Percentiles rank a stretch among this genome's conserved stretches.
Conservation (phyloP, 106 monocot species). For the Dendrobium officinale region DNA sequence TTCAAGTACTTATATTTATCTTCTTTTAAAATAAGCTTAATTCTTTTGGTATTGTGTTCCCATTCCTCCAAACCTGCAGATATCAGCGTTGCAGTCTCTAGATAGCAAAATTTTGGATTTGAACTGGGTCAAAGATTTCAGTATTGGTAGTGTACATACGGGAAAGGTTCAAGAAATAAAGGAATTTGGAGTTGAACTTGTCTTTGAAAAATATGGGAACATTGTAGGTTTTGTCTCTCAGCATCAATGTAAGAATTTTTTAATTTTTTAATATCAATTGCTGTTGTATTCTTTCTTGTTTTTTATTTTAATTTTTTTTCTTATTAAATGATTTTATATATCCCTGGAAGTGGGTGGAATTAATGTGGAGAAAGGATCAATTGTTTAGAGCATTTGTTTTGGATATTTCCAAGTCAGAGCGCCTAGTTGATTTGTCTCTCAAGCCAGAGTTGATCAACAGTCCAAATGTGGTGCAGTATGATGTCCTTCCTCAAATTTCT, state of each 20-base stretch:
- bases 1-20: background rate
- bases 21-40: background rate
- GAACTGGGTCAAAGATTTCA: constrained; percentile 33
- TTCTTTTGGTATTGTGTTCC: background rate
- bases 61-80: constrained; percentile 31
- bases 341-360: constrained; percentile 55
- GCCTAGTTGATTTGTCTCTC: constrained; percentile 78
- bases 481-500: constrained; percentile 20
- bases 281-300: background rate
- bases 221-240: constrained; percentile 76
- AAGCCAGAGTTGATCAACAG: constrained; percentile 49
- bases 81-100: constrained; percentile 43
- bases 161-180: constrained; percentile 75
- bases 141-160: constrained; percentile 62
- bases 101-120: constrained; percentile 19
- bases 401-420: constrained; percentile 53
- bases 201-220: constrained; percentile 58
- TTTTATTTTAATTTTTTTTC: background rate
- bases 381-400: constrained; percentile 66
- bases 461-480: constrained; percentile 19
- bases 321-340: background rate
- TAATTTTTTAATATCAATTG: background rate
- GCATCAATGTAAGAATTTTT: constrained; percentile 62
- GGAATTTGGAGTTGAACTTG: constrained; percentile 73
- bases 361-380: constrained; percentile 41